phyloP scores from a whole-genome alignment of 2,329 filamentous ascomycete genomes.

The Botryosphaeria agaves region DNA sequence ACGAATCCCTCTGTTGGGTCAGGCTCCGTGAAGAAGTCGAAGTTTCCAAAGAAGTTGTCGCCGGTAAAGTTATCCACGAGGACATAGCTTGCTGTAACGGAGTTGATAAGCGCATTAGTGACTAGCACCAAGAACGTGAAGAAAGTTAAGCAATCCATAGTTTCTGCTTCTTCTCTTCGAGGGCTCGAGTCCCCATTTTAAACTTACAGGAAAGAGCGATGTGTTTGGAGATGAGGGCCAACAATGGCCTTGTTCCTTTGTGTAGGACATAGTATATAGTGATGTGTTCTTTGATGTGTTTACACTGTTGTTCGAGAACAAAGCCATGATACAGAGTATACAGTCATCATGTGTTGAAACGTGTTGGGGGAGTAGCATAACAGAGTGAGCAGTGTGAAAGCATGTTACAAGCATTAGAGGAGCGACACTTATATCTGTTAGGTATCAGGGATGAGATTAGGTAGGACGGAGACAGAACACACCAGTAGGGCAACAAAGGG shows the following conservation, averaged over 20 bases:
- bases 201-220: neutral
- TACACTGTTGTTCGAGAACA: no score
- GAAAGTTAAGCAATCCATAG: neutral
- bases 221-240: neutral
- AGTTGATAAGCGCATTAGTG: constrained; percentile 3
- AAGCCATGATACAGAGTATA: no score
- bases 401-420: no score
- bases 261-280: neutral
- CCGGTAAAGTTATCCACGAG: constrained; percentile 13
- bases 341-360: no score
- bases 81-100: constrained; percentile 8
- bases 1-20: constrained; percentile 26
- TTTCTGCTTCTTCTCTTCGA: neutral
- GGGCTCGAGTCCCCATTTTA: neutral
- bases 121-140: no score
- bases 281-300: neutral
- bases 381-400: no score
- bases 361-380: no score
- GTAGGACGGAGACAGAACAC: no score
- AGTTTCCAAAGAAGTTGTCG: constrained; percentile 24
- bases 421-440: no score
- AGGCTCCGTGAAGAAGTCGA: constrained; percentile 23
- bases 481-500: no score
- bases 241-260: neutral
- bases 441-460: no score